phyloP scores from a whole-genome alignment of 805 yeast genomes.

The Maudiozyma turicensis region DNA sequence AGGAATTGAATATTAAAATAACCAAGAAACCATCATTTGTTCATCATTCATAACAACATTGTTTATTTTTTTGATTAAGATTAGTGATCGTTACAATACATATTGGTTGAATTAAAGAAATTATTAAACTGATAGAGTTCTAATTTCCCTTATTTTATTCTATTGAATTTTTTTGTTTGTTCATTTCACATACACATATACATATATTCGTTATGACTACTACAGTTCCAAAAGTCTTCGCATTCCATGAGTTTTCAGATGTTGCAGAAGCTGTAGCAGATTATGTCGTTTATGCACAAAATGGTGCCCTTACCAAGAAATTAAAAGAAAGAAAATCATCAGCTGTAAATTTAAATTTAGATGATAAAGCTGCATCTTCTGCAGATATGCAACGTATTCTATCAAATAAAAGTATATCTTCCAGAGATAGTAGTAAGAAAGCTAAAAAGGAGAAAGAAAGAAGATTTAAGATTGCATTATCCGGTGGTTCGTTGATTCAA shows the following conservation, averaged over 20 bases:
- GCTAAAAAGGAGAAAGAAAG: conserved; percentile 40
- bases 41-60: too few relatives aligned
- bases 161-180: too few relatives aligned
- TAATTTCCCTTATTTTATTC: too few relatives aligned
- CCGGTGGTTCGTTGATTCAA: conserved; percentile 87
- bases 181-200: too few relatives aligned
- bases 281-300: conserved; percentile 84
- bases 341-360: conserved; percentile 8
- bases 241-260: conserved; percentile 80
- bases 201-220: conserved; percentile 58
- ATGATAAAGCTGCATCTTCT: conserved; percentile 2
- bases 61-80: neutral
- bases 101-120: neutral
- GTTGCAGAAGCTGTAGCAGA: conserved; percentile 97
- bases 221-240: conserved; percentile 85
- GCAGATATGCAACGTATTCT: conserved; percentile 12
- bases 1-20: too few relatives aligned
- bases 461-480: conserved; percentile 80
- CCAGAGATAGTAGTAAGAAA: conserved; percentile 5
- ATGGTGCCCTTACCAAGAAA: conserved; percentile 32
- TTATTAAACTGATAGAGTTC: too few relatives aligned
- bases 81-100: too few relatives aligned
- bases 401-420: conserved; percentile 16
- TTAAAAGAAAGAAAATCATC: conserved; percentile 17
- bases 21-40: too few relatives aligned